phyloP scores from a whole-genome alignment of 768 basidiomycete genomes.

The Filobasidium wieringae region DNA sequence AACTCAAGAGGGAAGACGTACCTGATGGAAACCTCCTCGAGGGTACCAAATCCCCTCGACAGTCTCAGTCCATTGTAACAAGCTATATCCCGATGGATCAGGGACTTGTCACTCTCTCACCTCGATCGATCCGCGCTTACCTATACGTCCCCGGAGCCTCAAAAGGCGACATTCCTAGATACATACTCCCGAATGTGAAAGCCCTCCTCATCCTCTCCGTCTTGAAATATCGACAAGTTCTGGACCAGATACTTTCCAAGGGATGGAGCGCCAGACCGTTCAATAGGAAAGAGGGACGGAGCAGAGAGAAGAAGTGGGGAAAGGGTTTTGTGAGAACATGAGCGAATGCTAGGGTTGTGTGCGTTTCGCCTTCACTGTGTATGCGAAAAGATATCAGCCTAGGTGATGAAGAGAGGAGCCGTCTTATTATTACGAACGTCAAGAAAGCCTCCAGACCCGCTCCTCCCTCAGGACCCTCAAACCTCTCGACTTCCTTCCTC shows the following conservation, averaged over 20 bases:
- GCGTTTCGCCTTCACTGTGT: slow-evolving; percentile 30
- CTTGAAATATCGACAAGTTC: slow-evolving; percentile 33
- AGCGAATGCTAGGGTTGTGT: slow-evolving; percentile 39
- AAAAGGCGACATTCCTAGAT: slow-evolving; percentile 41
- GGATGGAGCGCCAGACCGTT: slow-evolving; percentile 37
- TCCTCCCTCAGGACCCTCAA: slow-evolving; percentile 40
- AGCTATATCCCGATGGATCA: slow-evolving; percentile 12
- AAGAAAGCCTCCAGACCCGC: slow-evolving; percentile 34
- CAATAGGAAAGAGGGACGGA: slow-evolving; percentile 36
- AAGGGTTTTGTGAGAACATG: slow-evolving; percentile 41
- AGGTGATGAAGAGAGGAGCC: background rate
- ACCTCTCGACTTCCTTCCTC: slow-evolving; percentile 39
- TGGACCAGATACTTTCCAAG: slow-evolving; percentile 33
- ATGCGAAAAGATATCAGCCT: background rate
- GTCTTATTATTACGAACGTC: slow-evolving; percentile 24
- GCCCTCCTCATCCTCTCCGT: slow-evolving; percentile 40
- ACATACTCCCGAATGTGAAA: slow-evolving; percentile 42
- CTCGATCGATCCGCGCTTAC: slow-evolving; percentile 8
- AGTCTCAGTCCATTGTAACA: slow-evolving; percentile 43
- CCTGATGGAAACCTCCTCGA: slow-evolving; percentile 30
- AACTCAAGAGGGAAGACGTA: background rate
- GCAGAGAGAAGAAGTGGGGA: slow-evolving; percentile 33
- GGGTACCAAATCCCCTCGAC: slow-evolving; percentile 41
- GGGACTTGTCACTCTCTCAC: too few species aligned
- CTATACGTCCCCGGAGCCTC: slow-evolving; percentile 42